phyloP scores from a whole-genome alignment of 2,329 filamentous ascomycete species.

The Sclerotinia minor region DNA sequence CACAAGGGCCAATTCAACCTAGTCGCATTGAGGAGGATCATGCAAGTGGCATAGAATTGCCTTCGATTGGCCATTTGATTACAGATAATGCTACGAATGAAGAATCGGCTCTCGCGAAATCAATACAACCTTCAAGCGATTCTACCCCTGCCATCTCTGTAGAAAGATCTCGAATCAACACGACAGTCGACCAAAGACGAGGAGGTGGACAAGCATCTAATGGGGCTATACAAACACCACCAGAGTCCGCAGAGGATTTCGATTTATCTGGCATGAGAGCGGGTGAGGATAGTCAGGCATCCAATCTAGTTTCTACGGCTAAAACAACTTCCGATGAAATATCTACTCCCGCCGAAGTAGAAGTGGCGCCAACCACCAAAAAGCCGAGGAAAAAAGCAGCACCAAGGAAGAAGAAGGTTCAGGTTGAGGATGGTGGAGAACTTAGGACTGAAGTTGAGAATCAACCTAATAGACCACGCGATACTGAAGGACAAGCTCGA shows the following conservation, averaged over 20 bases:
- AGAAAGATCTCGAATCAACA: not conserved
- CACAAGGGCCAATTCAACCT: not conserved
- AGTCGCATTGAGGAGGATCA: not conserved
- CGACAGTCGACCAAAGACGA: not conserved
- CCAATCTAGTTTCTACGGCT: slow-evolving; percentile 34
- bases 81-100: not conserved
- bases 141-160: not conserved
- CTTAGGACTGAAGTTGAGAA: slow-evolving; percentile 34
- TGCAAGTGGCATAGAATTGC: not conserved
- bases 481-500: slow-evolving; percentile 27
- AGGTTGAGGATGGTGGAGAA: slow-evolving; percentile 31
- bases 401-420: slow-evolving; percentile 33
- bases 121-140: not conserved
- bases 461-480: slow-evolving; percentile 31
- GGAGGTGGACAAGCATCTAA: slow-evolving; percentile 1
- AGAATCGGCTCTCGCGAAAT: not conserved
- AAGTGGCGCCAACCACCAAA: slow-evolving; percentile 3
- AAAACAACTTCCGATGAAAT: slow-evolving; percentile 37
- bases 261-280: slow-evolving; percentile 19
- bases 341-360: slow-evolving; percentile 23
- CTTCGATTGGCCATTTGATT: not conserved
- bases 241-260: not conserved
- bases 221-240: not conserved
- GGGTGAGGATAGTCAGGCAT: slow-evolving; percentile 22
- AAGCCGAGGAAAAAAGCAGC: slow-evolving; percentile 21